Evolutionary conservation across 306 rosid genomes (phyloP).

Genomic region (Glycine soja): DNA sequence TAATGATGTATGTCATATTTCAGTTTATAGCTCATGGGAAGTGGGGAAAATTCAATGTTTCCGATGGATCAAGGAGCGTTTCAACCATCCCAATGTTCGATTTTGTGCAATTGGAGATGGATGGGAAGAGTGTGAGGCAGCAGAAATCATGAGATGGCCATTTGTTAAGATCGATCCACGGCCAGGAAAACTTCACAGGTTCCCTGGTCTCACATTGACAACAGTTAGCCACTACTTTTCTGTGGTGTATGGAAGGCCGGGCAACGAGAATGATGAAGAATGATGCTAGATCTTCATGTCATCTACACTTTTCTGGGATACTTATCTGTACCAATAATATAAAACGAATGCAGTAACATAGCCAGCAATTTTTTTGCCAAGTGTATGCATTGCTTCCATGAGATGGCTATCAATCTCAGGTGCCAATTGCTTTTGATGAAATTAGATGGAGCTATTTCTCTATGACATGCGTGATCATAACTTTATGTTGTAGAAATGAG

Average conservation of each 20-base stretch:
- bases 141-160: constrained; percentile 84
- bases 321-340: constrained; percentile 40
- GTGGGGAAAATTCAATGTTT: constrained; percentile 85
- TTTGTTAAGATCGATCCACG: constrained; percentile 76
- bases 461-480: constrained; percentile 21
- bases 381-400: constrained; percentile 29
- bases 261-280: constrained; percentile 60
- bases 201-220: constrained; percentile 87
- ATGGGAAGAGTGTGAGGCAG: constrained; percentile 95
- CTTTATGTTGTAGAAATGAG: constrained; percentile 34
- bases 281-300: constrained; percentile 41
- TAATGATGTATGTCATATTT: constrained; percentile 35
- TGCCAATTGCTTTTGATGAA: constrained; percentile 41
- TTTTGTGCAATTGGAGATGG: constrained; percentile 93
- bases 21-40: constrained; percentile 95
- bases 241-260: constrained; percentile 72
- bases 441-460: constrained; percentile 36
- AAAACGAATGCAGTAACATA: constrained; percentile 31
- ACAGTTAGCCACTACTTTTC: constrained; percentile 74
- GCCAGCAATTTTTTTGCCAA: constrained; percentile 11
- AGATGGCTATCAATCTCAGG: constrained; percentile 32
- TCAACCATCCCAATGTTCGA: constrained; percentile 68
- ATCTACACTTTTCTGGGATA: constrained; percentile 40
- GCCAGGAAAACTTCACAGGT: constrained; percentile 80
- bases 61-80: constrained; percentile 80